phyloP scores from a whole-genome alignment of 2,329 filamentous ascomycete genomes.

The Helicocarpus griseus region DNA sequence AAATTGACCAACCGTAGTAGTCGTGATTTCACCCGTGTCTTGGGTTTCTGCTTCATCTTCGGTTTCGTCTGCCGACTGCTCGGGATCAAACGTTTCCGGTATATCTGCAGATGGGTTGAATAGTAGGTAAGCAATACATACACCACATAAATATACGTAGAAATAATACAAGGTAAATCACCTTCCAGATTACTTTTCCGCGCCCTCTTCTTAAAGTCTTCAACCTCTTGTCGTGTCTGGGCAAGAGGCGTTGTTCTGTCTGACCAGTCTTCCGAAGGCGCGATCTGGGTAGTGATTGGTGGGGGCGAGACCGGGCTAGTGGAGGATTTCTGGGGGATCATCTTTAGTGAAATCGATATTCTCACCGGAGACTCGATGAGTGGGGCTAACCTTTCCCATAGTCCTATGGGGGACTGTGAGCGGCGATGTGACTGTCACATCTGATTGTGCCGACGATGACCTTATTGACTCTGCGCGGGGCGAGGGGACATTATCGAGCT shows the following conservation, averaged over 20 bases:
- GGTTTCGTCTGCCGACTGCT: constrained; percentile 9
- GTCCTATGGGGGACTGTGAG: constrained; percentile 23
- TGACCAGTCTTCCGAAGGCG: constrained; percentile 54
- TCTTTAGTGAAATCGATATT: constrained; percentile 6
- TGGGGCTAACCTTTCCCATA: constrained; percentile 14
- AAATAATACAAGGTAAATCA: constrained; percentile 31
- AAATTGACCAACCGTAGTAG: constrained; percentile 25
- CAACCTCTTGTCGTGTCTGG: constrained; percentile 69
- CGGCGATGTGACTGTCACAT: constrained; percentile 28
- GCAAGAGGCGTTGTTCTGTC: constrained; percentile 70
- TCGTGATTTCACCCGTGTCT: constrained; percentile 13
- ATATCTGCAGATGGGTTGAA: constrained; percentile 26
- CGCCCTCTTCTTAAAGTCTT: constrained; percentile 41
- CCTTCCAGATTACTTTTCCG: constrained; percentile 70
- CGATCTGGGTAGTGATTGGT: constrained; percentile 65
- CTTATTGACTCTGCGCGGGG: constrained; percentile 14
- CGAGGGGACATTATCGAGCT: constrained; percentile 9
- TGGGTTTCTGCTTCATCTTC: constrained; percentile 19
- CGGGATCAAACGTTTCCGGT: constrained; percentile 20
- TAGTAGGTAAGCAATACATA: constrained; percentile 7
- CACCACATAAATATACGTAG: constrained; percentile 2
- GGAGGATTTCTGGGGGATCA: constrained; percentile 17
- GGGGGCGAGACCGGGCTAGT: constrained; percentile 51
- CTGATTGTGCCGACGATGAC: constrained; percentile 21
- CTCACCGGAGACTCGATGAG: not conserved